Evolutionary conservation across 75 land plant species (phyloP).

Genomic region (Adiantum capillusveneris): DNA sequence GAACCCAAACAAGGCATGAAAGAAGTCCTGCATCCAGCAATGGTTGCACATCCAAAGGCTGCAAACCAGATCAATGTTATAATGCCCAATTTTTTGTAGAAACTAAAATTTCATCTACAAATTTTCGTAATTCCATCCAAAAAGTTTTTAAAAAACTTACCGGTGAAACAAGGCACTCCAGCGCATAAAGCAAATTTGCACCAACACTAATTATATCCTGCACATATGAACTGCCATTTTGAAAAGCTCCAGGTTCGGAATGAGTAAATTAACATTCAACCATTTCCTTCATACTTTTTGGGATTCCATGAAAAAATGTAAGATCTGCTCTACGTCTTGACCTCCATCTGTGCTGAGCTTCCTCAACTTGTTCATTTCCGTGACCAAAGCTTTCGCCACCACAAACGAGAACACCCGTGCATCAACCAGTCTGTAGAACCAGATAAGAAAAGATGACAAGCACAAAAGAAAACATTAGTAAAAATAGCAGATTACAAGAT

Average conservation of each 20-base stretch:
- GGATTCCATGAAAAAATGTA: slow-evolving; percentile 53
- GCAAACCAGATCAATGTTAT: no score
- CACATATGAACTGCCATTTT: background rate
- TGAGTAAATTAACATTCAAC: background rate
- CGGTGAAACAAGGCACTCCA: slow-evolving; percentile 85
- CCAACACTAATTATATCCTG: slow-evolving; percentile 69
- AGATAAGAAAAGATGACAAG: slow-evolving; percentile 5
- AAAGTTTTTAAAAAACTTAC: no score
- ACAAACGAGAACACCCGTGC: slow-evolving; percentile 90
- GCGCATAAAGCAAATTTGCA: slow-evolving; percentile 69
- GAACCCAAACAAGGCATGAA: slow-evolving; percentile 76
- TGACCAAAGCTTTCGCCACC: slow-evolving; percentile 90
- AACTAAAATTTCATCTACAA: background rate
- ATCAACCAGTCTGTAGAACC: slow-evolving; percentile 70
- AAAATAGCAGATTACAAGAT: background rate
- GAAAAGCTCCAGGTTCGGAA: background rate
- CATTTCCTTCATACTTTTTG: slow-evolving; percentile 37
- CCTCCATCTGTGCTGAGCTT: slow-evolving; percentile 38
- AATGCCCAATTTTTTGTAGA: background rate
- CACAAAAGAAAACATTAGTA: background rate
- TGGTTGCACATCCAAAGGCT: slow-evolving; percentile 95
- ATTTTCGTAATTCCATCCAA: no score
- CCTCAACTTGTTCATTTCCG: slow-evolving; percentile 85
- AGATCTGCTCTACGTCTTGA: slow-evolving; percentile 44
- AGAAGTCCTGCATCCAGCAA: slow-evolving; percentile 93